phyloP scores from a whole-genome alignment of 768 basidiomycete species.

The Xerocomellus dryophilus region DNA sequence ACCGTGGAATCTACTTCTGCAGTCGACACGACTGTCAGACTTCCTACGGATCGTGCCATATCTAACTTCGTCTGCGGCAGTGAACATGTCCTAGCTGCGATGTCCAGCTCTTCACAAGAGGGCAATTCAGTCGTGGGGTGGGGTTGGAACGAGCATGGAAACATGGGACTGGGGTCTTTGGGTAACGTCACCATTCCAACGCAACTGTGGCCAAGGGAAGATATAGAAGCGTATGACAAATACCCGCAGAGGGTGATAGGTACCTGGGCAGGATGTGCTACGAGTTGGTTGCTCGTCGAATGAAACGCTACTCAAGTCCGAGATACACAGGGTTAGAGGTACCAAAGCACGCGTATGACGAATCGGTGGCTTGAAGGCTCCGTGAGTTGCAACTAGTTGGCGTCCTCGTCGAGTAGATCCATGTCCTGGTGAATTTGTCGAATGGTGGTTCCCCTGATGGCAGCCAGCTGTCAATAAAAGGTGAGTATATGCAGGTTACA shows the following conservation, averaged over 20 bases:
- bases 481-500: slow-evolving; percentile 9
- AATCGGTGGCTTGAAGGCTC: background rate
- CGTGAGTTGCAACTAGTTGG: slow-evolving; percentile 18
- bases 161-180: slow-evolving; percentile 68
- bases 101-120: slow-evolving; percentile 27
- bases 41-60: slow-evolving; percentile 25
- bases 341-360: background rate
- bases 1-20: background rate
- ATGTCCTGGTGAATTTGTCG: slow-evolving; percentile 72
- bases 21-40: slow-evolving; percentile 8
- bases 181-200: slow-evolving; percentile 50
- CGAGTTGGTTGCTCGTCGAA: slow-evolving; percentile 32
- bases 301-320: slow-evolving; percentile 8
- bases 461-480: slow-evolving; percentile 55
- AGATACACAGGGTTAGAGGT: background rate
- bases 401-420: slow-evolving; percentile 60
- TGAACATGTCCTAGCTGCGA: slow-evolving; percentile 69
- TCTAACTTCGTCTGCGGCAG: slow-evolving; percentile 67
- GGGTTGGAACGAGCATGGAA: slow-evolving; percentile 99
- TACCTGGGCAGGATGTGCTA: slow-evolving; percentile 34
- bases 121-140: slow-evolving; percentile 62
- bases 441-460: slow-evolving; percentile 64
- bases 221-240: background rate
- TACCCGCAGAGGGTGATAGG: slow-evolving; percentile 16
- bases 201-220: slow-evolving; percentile 49